Evolutionary conservation across 2,329 filamentous ascomycete genomes (phyloP).

Genomic region (Penicillium freii): DNA sequence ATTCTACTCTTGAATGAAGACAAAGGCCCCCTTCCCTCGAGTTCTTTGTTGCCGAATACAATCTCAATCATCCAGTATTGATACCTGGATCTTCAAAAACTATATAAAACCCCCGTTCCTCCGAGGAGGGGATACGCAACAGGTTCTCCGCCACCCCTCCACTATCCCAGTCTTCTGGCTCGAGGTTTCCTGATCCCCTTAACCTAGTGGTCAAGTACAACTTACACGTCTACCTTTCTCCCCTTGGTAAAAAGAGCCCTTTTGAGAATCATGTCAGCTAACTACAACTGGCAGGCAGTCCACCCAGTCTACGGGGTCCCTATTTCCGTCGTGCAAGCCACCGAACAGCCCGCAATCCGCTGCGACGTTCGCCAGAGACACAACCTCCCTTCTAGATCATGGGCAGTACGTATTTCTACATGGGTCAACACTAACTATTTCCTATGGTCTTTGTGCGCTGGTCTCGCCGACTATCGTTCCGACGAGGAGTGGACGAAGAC

Average conservation of each 20-base stretch:
- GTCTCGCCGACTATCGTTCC: neutral
- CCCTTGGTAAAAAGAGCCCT: neutral
- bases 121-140: neutral
- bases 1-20: neutral
- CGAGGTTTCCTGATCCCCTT: neutral
- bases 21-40: neutral
- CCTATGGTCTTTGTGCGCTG: constrained; percentile 1
- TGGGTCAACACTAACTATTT: constrained; percentile 11
- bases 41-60: neutral
- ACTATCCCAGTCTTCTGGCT: neutral
- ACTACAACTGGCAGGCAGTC: neutral
- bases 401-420: neutral
- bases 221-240: neutral
- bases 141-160: neutral
- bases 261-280: neutral
- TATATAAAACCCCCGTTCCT: neutral
- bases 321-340: neutral
- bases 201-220: neutral
- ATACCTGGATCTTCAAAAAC: neutral
- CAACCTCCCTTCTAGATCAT: neutral
- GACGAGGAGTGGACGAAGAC: neutral
- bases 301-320: constrained; percentile 2
- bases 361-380: neutral
- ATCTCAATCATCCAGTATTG: too few species aligned
- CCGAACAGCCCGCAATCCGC: neutral